Evolutionary conservation across 2,329 filamentous ascomycete genomes (phyloP), one percentile per base, ranked within the genome.

Genomic region (Zymoseptoria tritici): DNA sequence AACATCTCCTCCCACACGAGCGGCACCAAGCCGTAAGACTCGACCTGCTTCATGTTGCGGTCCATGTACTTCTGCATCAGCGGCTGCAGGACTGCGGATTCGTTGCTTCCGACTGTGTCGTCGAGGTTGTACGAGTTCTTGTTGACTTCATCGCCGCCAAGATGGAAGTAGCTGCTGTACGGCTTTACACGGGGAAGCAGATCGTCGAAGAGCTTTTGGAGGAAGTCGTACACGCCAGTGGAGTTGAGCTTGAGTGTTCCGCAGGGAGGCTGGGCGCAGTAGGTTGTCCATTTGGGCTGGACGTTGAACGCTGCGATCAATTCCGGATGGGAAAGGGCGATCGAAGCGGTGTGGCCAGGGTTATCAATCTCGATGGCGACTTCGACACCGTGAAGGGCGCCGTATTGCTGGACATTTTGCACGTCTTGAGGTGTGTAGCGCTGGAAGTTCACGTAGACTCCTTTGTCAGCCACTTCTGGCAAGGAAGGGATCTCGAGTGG

Each of bases 1-100:
- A 90, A 78, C 80, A 94, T 91, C 74, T 96, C 91, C 73, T 96
- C 90, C 91, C 91, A 96, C 0, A 92, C 89, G 21, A 96, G 78
- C 0, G 91, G 90, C 4, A 81, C 83, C 56, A 96, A 76, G 4
- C 87, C 87, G 55, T 64, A 61, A 5, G 81, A 79, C 51, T 80
- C 76, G 49, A 94, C 79, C 52, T 85, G 83, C 29, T 75, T 79
- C 72, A 92, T 88, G 67, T 86, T 85, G 64, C 82, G 81, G 71
- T 89, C 83, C 63, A 95, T 78, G 71, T 95, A 91, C 59, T 81
- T 83, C 72, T 96, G 90, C 71, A 96, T 81, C 21, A 94, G 80
- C 1, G 91, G 89, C 69, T 84, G 81, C 46, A 96, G 77, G 13
- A 93, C 81, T 1, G 77, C 74, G 0, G 80, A 77, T 57, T 85